Evolutionary conservation across 352 stramenopile genomes (phyloP).

Genomic region (Pythium oligandrum): DNA sequence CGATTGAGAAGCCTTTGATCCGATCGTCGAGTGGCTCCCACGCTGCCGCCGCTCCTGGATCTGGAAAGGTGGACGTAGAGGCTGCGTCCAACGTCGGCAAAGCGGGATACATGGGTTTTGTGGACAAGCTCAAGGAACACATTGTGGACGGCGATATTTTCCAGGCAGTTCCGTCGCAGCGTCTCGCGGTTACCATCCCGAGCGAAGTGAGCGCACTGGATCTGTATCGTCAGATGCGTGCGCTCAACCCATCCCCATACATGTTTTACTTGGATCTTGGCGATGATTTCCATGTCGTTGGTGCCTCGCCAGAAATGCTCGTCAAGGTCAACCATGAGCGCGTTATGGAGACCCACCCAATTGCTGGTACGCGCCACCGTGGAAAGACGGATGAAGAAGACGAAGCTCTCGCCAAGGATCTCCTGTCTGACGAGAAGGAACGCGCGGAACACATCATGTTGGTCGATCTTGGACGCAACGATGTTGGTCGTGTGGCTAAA

Average conservation of each 20-base stretch:
- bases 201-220: constrained; percentile 67
- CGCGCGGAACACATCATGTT: constrained; percentile 92
- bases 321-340: constrained; percentile 84
- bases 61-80: constrained; percentile 60
- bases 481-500: constrained; percentile 82
- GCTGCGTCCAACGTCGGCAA: constrained; percentile 78
- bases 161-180: constrained; percentile 85
- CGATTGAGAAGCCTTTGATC: constrained; percentile 55
- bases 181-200: constrained; percentile 62
- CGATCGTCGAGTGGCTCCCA: constrained; percentile 55
- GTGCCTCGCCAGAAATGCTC: constrained; percentile 86
- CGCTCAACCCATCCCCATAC: constrained; percentile 87
- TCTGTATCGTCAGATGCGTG: constrained; percentile 86
- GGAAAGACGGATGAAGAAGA: constrained; percentile 85
- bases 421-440: constrained; percentile 87
- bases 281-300: constrained; percentile 84
- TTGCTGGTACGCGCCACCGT: constrained; percentile 84
- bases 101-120: constrained; percentile 83
- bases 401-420: constrained; percentile 63
- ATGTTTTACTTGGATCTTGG: constrained; percentile 88
- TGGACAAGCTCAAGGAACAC: constrained; percentile 83
- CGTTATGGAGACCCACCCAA: constrained; percentile 86
- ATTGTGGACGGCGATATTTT: constrained; percentile 90
- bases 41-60: constrained; percentile 29
- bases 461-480: constrained; percentile 88